Evolutionary conservation across 192 early-diverging fungal genomes (phyloP), one percentile per base, ranked within the genome.

Genomic region (Umbelopsis ramanniana): DNA sequence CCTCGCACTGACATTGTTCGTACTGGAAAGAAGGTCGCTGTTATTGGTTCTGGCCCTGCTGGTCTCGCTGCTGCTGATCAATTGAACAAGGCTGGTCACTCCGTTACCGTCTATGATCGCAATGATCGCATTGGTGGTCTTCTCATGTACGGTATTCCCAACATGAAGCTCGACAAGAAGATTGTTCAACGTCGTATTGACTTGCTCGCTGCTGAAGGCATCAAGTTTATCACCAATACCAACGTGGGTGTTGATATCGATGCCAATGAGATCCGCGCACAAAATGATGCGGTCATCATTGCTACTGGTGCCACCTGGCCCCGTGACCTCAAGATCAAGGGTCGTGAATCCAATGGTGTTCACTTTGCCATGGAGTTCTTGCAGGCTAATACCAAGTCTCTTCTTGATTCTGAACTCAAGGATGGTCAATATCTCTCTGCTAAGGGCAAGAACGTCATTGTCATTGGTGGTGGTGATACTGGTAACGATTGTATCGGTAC

Each of bases 161-260:
- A 99, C 87, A 99, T 99, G 97, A 99, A 99, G 88, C 91, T 99
- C 40, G 97, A 99, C 86, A 99, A 99, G 88, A 86, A 87, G 52
- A 80, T 97, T 74, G 96, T 98, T 37, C 94, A 96, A 79, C 88
- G 97, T 52, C 93, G 97, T 60, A 87, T 98, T 68, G 95, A 98
- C 72, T 87, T 97, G 79, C 86, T 99, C 83, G 93, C 89, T 6
- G 91, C 89, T n/a, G 97, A 99, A 85, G 97, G 96, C 57, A 88
- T 99, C 66, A 86, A 81, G 55, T 98, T 98, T 85, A 91, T 95
- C 38, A 81, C 94, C 67, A 92, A 92, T 81, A 89, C 94, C 10
- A 87, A 97, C 67, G 93, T 99, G 22, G 97, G 97, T 74, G 92
- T 91, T 60, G 88, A 92, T 68, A 85, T 93, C 17, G 87, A 93